phyloP scores from a whole-genome alignment of 768 basidiomycete genomes.

The Mycena kentingensis region DNA sequence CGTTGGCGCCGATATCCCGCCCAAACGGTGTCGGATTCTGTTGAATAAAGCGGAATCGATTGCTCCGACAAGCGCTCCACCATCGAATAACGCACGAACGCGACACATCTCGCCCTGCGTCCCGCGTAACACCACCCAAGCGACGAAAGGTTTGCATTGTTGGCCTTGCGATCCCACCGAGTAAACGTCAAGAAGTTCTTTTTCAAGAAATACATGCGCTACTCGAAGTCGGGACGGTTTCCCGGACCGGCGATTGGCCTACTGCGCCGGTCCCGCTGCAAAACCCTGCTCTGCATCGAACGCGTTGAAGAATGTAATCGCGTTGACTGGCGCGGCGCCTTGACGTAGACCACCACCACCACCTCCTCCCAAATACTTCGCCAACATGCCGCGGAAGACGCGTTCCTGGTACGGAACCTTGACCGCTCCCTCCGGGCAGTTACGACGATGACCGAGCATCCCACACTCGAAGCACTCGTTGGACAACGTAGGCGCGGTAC shows the following conservation, averaged over 20 bases:
- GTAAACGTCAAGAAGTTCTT: no score
- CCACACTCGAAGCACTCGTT: slow-evolving; percentile 17
- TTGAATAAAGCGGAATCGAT: slow-evolving; percentile 23
- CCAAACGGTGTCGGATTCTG: slow-evolving; percentile 11
- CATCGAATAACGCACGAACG: slow-evolving; percentile 25
- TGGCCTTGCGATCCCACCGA: no score
- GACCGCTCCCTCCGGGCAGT: neutral
- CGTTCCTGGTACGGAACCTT: neutral
- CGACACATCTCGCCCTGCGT: neutral
- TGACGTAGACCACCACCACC: no score
- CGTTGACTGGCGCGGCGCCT: no score
- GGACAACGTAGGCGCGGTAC: neutral
- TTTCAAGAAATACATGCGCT: no score
- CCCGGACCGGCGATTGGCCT: no score
- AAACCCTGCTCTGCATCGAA: no score
- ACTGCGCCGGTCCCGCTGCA: no score
- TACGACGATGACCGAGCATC: neutral
- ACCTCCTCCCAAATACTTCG: no score
- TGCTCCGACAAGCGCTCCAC: slow-evolving; percentile 33
- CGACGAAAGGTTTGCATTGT: neutral
- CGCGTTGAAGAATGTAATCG: no score
- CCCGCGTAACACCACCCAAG: neutral
- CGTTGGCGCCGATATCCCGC: slow-evolving; percentile 13
- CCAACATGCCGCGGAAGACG: neutral
- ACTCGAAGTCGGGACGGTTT: no score